A percentile compares a stretch with the other conserved stretches of the same genome.
Evolutionary conservation across 2,329 filamentous ascomycete genomes (phyloP).

Genomic region (Diaporthe nobilis): DNA sequence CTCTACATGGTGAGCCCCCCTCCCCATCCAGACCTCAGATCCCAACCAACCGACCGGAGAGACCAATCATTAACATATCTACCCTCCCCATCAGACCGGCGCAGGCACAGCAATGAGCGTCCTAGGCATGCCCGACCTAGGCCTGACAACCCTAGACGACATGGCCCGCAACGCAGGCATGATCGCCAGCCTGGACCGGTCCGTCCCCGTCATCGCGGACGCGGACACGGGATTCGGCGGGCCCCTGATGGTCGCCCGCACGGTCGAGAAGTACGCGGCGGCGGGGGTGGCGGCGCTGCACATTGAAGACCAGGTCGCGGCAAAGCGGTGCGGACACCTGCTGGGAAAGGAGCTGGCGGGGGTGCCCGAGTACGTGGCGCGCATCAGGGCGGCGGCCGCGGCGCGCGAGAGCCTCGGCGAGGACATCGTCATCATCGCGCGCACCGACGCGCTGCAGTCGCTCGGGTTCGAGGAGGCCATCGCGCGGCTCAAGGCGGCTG

Average conservation of each 20-base stretch:
- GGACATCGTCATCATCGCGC: conserved; percentile 75
- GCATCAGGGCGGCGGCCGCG: conserved; percentile 69
- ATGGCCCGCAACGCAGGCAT: conserved; percentile 75
- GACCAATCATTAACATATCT: not conserved
- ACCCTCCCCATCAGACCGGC: conserved; percentile 62
- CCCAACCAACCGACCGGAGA: not conserved
- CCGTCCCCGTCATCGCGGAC: conserved; percentile 72
- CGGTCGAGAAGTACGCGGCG: conserved; percentile 63
- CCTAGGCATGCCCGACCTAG: conserved; percentile 73
- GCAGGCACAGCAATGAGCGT: conserved; percentile 72
- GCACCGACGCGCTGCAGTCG: conserved; percentile 72
- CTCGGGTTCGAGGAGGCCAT: conserved; percentile 71
- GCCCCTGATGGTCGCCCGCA: conserved; percentile 66
- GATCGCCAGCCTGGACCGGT: conserved; percentile 71
- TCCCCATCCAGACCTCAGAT: not conserved
- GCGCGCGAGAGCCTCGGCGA: conserved; percentile 62
- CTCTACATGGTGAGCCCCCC: conserved; percentile 73
- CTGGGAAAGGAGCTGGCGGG: conserved; percentile 72
- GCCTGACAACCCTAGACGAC: conserved; percentile 72
- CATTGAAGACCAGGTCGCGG: conserved; percentile 74
- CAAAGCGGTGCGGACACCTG: conserved; percentile 77
- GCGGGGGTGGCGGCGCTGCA: conserved; percentile 72
- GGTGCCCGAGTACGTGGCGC: conserved; percentile 62
- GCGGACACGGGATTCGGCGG: conserved; percentile 71
- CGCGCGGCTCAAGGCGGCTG: conserved; percentile 62